Evolutionary conservation across 257 asterid genomes (phyloP), one percentile per base, ranked within the genome.

Genomic region (Parsonsia alboflavescens): DNA sequence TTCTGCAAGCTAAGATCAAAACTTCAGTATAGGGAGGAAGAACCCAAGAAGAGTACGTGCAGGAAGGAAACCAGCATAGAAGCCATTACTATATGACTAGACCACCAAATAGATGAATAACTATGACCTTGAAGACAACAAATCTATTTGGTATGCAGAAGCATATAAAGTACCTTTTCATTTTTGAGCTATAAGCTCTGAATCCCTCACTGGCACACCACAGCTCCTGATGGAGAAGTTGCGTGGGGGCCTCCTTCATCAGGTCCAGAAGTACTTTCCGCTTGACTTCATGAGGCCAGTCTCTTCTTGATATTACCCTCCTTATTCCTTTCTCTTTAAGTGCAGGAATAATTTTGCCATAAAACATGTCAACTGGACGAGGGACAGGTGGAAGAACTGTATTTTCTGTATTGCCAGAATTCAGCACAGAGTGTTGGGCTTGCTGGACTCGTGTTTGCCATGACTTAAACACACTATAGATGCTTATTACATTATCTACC

Each of bases 181-280:
- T 75, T 86, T 92, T 95, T 50, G 93, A 87, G 87, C 90, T 90
- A 87, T 90, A 95, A 75, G 97, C 93, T 83, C 85, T 87, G 79
- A 95, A 95, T 78, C 99, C 96, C 73, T 95, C 98, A 80, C 99
- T 92, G 69, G 98, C 96, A 81, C 98, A 92, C 99, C 99, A 95
- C 59, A 95, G 93, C 87, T 95, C 99, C 80, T 89, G 96, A 84
- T 86, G 91, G 78, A 95, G 97, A 88, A 95, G 96, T 82, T 95
- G 91, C 87, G 87, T 95, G 56, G 99, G 98, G 66, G 91, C 89
- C 86, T 95, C 99, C 53, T 87, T 88, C 96, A 95, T 90, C 76
- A 95, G 96, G 83, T 95, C 98, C 72, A 87, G 73, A 78, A 90
- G 97, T 75, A 95, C 99, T 84, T 95, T 90, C 42, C 89, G 85